A percentile compares a stretch with the other conserved stretches of the same genome.
These are phyloP conservation scores for Volutella citrinella DNA, from an alignment of 2,329 filamentous ascomycete species.

Conservation along the genomic window DNA sequence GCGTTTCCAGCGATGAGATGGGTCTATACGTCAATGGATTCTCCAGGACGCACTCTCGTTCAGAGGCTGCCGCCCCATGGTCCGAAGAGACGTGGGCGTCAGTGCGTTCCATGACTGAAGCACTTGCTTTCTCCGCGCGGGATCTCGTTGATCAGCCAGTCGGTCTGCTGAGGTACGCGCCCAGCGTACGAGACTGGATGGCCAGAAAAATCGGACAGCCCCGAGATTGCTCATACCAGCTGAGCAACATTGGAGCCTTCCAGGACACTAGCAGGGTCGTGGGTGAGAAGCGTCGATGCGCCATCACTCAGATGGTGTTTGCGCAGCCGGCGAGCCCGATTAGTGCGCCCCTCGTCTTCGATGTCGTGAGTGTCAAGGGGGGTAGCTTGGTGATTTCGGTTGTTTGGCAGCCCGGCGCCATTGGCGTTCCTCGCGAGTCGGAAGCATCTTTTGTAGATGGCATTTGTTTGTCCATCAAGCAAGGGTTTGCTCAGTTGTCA, in stretches of 20 bases:
- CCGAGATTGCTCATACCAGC: constrained; percentile 19
- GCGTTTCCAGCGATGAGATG: constrained; percentile 14
- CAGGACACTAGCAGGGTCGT: constrained; percentile 1
- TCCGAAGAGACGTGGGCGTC: constrained; percentile 18
- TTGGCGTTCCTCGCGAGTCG: constrained; percentile 15
- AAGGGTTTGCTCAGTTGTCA: constrained; percentile 14
- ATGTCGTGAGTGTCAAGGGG: constrained; percentile 16
- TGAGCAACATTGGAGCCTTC: constrained; percentile 23
- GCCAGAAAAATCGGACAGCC: constrained; percentile 17
- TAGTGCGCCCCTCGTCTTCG: constrained; percentile 18
- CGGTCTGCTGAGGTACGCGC: constrained; percentile 18
- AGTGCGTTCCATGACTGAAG: constrained; percentile 10
- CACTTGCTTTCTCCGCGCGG: constrained; percentile 10
- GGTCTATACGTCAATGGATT: constrained; percentile 15
- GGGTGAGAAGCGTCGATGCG: not conserved
- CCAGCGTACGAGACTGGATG: constrained; percentile 21
- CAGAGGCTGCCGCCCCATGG: constrained; percentile 4
- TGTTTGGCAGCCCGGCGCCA: constrained; percentile 22
- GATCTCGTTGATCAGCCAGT: constrained; percentile 18
- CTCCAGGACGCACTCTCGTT: constrained; percentile 12
- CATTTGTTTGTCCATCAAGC: constrained; percentile 13
- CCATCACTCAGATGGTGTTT: constrained; percentile 19
- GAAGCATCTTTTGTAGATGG: constrained; percentile 17
- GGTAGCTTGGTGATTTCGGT: constrained; percentile 18
- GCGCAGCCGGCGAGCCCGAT: constrained; percentile 17